Conservation (phyloP, 805 yeast species). For the Candida odintsovae region DNA sequence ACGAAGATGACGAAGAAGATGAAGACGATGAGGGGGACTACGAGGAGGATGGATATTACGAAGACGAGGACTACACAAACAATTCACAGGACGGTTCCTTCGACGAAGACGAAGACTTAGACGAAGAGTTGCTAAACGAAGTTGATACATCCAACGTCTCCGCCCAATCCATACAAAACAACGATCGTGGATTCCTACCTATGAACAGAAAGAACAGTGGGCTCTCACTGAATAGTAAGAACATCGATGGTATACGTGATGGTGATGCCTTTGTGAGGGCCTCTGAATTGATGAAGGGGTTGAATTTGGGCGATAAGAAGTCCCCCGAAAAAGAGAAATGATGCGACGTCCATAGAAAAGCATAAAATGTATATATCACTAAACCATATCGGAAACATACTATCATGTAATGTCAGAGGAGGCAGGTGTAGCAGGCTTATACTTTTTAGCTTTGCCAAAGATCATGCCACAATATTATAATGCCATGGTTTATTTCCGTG, state of each 20-base stretch:
- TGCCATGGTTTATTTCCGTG: neutral
- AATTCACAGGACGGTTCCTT: constrained; percentile 7
- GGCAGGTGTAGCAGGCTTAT: too few relatives aligned
- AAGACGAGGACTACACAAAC: constrained; percentile 8
- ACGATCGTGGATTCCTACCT: constrained; percentile 8
- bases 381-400: too few relatives aligned
- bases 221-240: constrained; percentile 11
- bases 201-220: constrained; percentile 12
- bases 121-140: constrained; percentile 23
- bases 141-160: constrained; percentile 13
- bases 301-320: constrained; percentile 5
- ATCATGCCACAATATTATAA: neutral
- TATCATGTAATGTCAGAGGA: too few relatives aligned
- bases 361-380: neutral
- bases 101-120: constrained; percentile 19
- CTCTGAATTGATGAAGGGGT: constrained; percentile 19
- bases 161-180: neutral
- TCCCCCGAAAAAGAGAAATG: neutral
- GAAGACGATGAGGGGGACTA: constrained; percentile 25
- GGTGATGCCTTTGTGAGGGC: constrained; percentile 17
- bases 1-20: constrained; percentile 15
- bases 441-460: too few relatives aligned
- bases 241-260: constrained; percentile 13
- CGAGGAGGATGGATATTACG: constrained; percentile 25
- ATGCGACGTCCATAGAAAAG: neutral